These are phyloP conservation scores for Priceomyces fermenticarens DNA, from an alignment of 805 yeast genomes.

Conservation along the genomic window DNA sequence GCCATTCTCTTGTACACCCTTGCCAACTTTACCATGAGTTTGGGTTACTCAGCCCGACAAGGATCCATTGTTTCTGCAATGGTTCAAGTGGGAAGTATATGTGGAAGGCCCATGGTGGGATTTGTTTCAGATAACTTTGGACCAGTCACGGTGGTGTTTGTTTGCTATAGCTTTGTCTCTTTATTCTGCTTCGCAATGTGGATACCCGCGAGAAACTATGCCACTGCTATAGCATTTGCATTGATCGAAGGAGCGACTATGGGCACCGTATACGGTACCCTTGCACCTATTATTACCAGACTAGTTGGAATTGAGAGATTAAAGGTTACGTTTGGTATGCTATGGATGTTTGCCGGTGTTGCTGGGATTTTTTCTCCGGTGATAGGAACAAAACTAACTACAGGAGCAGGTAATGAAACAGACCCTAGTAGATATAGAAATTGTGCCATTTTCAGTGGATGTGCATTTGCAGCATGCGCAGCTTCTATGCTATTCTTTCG, in stretches of 20 bases:
- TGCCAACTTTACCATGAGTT: constrained; percentile 54
- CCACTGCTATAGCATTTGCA: constrained; percentile 48
- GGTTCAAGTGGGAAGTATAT: constrained; percentile 51
- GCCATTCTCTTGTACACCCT: constrained; percentile 51
- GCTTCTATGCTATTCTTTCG: constrained; percentile 38
- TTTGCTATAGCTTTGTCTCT: constrained; percentile 14
- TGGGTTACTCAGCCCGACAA: constrained; percentile 49
- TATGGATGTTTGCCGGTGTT: constrained; percentile 47
- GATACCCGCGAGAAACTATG: constrained; percentile 47
- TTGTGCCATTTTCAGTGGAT: constrained; percentile 54
- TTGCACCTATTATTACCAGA: constrained; percentile 46
- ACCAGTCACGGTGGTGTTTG: constrained; percentile 36
- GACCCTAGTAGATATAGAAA: constrained; percentile 42
- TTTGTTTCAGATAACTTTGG: constrained; percentile 46
- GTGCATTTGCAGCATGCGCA: constrained; percentile 43
- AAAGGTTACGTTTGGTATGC: constrained; percentile 43
- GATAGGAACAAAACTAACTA: constrained; percentile 50
- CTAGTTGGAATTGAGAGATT: constrained; percentile 49
- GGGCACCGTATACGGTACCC: constrained; percentile 55
- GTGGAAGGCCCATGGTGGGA: constrained; percentile 53
- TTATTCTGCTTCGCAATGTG: constrained; percentile 22
- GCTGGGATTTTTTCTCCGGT: constrained; percentile 51
- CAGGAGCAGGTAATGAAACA: constrained; percentile 9
- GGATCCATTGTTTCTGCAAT: constrained; percentile 54
- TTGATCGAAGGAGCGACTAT: constrained; percentile 47